These are phyloP conservation scores for Microdochium trichocladiopsis DNA, from an alignment of 2,329 filamentous ascomycete species.

Conservation along the genomic window DNA sequence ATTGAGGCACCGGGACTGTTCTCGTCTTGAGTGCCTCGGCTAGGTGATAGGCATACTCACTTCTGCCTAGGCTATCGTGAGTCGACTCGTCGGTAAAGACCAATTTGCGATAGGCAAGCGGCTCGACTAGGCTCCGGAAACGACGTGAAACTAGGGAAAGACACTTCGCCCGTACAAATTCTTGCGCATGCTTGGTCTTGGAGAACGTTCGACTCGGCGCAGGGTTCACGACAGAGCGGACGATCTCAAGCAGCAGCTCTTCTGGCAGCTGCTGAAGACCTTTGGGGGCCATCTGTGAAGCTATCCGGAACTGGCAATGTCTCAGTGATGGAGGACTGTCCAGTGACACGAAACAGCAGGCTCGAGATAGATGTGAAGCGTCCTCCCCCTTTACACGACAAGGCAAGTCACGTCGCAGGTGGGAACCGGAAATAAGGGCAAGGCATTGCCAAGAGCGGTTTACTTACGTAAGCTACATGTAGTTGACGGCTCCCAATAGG, in stretches of 20 bases:
- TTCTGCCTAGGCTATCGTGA: neutral
- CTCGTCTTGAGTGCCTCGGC: neutral
- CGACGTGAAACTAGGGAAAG: neutral
- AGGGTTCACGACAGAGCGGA: neutral
- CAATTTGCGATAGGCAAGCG: neutral
- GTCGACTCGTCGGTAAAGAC: neutral
- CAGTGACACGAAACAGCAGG: too few species aligned
- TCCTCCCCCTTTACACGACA: too few species aligned
- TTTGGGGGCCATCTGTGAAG: neutral
- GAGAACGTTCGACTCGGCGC: neutral
- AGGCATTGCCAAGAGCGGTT: too few species aligned
- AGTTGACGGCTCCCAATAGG: too few species aligned
- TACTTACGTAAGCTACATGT: too few species aligned
- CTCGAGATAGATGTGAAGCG: too few species aligned
- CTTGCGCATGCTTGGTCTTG: neutral
- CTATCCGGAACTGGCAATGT: too few species aligned
- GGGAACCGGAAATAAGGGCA: too few species aligned
- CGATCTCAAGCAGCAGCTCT: neutral
- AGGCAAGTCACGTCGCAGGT: too few species aligned
- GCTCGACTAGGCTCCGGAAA: neutral
- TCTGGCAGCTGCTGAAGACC: neutral
- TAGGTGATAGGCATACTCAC: neutral
- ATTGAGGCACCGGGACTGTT: neutral
- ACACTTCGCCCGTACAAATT: neutral
- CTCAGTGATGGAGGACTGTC: too few species aligned